Percentiles rank a stretch among this genome's conserved stretches.
These are phyloP conservation scores for Tuber umbilicatum DNA, from an alignment of 495 filamentous ascomycete species.

Conservation along the genomic window DNA sequence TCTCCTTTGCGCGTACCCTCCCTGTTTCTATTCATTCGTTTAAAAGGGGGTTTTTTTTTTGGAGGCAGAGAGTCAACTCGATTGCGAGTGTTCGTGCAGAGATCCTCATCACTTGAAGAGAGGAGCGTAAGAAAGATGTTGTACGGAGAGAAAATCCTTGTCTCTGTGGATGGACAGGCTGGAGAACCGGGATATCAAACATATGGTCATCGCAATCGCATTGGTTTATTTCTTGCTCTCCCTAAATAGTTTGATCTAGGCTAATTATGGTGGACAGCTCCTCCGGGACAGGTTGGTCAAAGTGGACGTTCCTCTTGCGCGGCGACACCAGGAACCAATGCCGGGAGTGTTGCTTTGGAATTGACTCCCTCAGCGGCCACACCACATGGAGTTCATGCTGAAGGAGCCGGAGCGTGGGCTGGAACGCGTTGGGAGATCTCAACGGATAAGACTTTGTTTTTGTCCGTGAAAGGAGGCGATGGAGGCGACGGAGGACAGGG, in stretches of 20 bases:
- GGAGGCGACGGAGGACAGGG: conserved; percentile 45
- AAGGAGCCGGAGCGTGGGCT: conserved; percentile 12
- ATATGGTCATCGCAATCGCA: conserved; percentile 10
- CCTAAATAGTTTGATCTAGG: neutral
- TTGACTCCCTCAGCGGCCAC: conserved; percentile 12
- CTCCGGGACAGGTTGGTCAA: conserved; percentile 12
- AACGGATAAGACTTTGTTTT: conserved; percentile 29
- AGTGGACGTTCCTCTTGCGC: conserved; percentile 15
- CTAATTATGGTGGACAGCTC: conserved; percentile 11
- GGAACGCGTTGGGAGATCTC: conserved; percentile 40
- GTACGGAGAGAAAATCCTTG: conserved; percentile 10
- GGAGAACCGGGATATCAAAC: conserved; percentile 14
- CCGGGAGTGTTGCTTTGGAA: conserved; percentile 12
- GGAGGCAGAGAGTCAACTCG: neutral
- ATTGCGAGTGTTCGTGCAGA: neutral
- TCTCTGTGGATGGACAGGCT: conserved; percentile 16
- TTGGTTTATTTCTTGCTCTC: conserved; percentile 10
- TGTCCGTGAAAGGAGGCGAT: conserved; percentile 41
- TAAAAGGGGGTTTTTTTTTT: neutral
- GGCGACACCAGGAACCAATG: conserved; percentile 12
- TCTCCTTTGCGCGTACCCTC: neutral
- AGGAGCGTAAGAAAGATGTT: neutral
- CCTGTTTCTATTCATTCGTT: neutral
- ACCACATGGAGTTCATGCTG: conserved; percentile 9
- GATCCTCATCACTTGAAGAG: neutral